Evolutionary conservation across 495 filamentous ascomycete species (phyloP).

Genomic region (Hypomontagnella submonticulosa): DNA sequence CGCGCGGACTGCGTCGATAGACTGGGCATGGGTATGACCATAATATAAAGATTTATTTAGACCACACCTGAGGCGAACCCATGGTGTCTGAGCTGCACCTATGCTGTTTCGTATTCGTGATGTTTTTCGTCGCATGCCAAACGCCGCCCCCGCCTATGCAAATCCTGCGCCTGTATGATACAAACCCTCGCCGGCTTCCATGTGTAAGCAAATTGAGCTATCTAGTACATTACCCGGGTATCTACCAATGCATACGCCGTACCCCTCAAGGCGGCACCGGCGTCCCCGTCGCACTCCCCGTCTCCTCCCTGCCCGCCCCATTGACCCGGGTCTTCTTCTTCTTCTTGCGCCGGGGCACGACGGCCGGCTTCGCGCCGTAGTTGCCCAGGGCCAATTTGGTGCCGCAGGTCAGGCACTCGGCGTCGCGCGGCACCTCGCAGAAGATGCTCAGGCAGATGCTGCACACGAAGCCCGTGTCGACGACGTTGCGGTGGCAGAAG

Average conservation of each 20-base stretch:
- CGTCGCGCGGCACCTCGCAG: conserved; percentile 61
- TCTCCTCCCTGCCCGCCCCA: conserved; percentile 51
- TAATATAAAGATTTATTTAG: conserved; percentile 32
- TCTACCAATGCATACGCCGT: not conserved
- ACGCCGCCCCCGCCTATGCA: conserved; percentile 23
- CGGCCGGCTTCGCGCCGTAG: conserved; percentile 78
- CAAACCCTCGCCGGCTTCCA: conserved; percentile 3
- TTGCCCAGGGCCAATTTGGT: conserved; percentile 80
- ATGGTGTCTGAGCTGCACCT: not conserved
- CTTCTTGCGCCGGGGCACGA: conserved; percentile 81
- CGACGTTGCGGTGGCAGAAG: conserved; percentile 92
- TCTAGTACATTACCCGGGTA: not conserved
- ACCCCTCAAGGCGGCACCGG: conserved; percentile 37
- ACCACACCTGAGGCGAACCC: conserved; percentile 3
- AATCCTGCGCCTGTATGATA: conserved; percentile 15
- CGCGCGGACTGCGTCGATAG: conserved; percentile 24
- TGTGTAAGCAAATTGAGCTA: not conserved
- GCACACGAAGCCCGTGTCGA: conserved; percentile 94
- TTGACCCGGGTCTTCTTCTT: conserved; percentile 63
- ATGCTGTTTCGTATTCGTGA: conserved; percentile 22
- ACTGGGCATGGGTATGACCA: conserved; percentile 12
- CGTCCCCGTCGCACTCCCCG: conserved; percentile 56
- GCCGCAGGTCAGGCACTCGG: conserved; percentile 89
- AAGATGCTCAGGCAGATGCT: conserved; percentile 90
- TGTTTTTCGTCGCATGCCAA: conserved; percentile 12